A percentile compares a stretch with the other conserved stretches of the same genome.
Conservation (phyloP, 176 grass and related monocot species). For the Thalia dealbata region DNA sequence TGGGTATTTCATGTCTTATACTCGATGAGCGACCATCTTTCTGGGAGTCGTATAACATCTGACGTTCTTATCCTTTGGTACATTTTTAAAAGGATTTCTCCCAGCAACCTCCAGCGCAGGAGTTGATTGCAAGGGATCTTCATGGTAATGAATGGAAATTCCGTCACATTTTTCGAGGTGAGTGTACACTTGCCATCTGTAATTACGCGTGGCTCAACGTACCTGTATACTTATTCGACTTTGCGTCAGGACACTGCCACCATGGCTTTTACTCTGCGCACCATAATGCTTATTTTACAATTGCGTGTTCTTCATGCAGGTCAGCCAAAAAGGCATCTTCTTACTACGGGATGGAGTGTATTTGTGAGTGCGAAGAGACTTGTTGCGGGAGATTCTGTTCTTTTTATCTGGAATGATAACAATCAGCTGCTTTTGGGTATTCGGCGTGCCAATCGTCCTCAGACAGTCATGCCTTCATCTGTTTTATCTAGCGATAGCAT, state of each 20-base stretch:
- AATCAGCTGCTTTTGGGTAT: constrained; percentile 97
- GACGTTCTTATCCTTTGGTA: constrained; percentile 15
- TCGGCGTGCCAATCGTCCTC: constrained; percentile 70
- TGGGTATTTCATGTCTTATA: constrained; percentile 24
- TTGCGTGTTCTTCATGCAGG: constrained; percentile 45
- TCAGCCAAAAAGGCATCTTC: constrained; percentile 96
- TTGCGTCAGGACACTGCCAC: background rate
- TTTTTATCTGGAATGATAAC: constrained; percentile 99
- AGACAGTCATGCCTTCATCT: constrained; percentile 97
- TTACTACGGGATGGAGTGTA: constrained; percentile 96
- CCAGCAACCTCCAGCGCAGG: constrained; percentile 86
- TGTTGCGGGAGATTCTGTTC: constrained; percentile 84
- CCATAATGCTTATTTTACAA: background rate
- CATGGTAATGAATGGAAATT: constrained; percentile 99
- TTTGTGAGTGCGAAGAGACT: constrained; percentile 99
- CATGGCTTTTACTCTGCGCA: background rate
- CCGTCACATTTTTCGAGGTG: constrained; percentile 88
- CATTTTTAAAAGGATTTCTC: constrained; percentile 67
- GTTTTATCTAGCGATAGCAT: constrained; percentile 97
- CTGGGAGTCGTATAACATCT: no score
- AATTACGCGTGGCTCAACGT: background rate
- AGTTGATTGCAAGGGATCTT: constrained; percentile 89
- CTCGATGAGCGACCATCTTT: background rate
- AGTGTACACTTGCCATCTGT: constrained; percentile 12
- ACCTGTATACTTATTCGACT: background rate